phyloP scores from a whole-genome alignment of 192 early-diverging fungal genomes.

The Backusella tarrabulga region DNA sequence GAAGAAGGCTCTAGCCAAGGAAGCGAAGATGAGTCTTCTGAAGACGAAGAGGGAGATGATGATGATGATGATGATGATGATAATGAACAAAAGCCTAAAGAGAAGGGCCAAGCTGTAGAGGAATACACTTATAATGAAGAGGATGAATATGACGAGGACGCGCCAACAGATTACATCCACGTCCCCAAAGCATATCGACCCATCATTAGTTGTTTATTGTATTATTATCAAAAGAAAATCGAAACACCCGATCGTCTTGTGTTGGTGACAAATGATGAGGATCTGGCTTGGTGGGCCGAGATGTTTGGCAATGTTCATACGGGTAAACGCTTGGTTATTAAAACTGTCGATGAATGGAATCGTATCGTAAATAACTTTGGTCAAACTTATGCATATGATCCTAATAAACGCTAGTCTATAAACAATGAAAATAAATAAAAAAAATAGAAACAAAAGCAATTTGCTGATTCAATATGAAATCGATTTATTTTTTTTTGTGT shows the following conservation, averaged over 20 bases:
- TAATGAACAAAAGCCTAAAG: background rate
- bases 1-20: slow-evolving; percentile 14
- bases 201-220: slow-evolving; percentile 45
- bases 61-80: background rate
- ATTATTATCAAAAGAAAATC: slow-evolving; percentile 35
- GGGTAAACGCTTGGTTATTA: slow-evolving; percentile 16
- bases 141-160: slow-evolving; percentile 9
- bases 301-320: slow-evolving; percentile 40
- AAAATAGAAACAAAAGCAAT: background rate
- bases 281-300: slow-evolving; percentile 45
- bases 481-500: background rate
- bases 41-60: slow-evolving; percentile 11
- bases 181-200: slow-evolving; percentile 49
- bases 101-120: background rate
- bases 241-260: slow-evolving; percentile 33
- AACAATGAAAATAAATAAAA: background rate
- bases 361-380: slow-evolving; percentile 9
- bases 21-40: background rate
- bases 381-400: background rate
- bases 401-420: background rate
- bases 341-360: slow-evolving; percentile 33
- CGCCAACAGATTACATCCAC: slow-evolving; percentile 31
- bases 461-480: background rate
- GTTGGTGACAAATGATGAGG: slow-evolving; percentile 50
- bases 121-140: slow-evolving; percentile 18